Conservation (phyloP, 2,329 filamentous ascomycete species). For the Tolypocladium guangdongense region DNA sequence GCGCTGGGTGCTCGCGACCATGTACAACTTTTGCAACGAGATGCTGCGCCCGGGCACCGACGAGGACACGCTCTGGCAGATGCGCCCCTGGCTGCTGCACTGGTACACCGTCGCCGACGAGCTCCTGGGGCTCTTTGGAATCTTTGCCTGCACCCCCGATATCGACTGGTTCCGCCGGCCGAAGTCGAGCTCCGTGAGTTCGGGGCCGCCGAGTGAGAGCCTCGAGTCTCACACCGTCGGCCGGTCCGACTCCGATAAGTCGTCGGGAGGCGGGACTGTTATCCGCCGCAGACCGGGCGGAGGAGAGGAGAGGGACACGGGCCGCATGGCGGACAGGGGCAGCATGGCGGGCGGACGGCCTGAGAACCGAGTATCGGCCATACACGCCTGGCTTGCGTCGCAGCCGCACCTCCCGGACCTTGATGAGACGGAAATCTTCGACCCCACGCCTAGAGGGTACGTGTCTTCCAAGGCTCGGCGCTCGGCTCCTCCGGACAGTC, state of each 20-base stretch:
- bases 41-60: conserved; percentile 10
- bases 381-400: conserved; percentile 4
- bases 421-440: background rate
- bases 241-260: background rate
- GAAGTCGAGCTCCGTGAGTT: background rate
- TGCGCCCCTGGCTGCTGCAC: conserved; percentile 17
- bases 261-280: background rate
- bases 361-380: background rate
- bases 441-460: conserved; percentile 2
- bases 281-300: background rate
- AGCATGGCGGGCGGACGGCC: background rate
- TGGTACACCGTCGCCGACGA: conserved; percentile 15
- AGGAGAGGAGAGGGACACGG: too few relatives aligned
- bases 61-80: conserved; percentile 10
- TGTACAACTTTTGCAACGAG: conserved; percentile 20
- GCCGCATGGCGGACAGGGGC: background rate
- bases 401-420: conserved; percentile 1
- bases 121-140: conserved; percentile 9
- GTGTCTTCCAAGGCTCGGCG: background rate
- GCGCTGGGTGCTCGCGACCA: conserved; percentile 19
- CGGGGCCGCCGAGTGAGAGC: background rate
- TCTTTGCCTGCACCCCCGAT: conserved; percentile 8
- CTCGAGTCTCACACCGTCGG: background rate
- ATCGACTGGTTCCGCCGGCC: conserved; percentile 13
- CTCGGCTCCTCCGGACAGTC: too few relatives aligned